Percentiles rank a stretch among this genome's conserved stretches.
Evolutionary conservation across 257 asterid species (phyloP).

Genomic region (Thymus mandschuricus): DNA sequence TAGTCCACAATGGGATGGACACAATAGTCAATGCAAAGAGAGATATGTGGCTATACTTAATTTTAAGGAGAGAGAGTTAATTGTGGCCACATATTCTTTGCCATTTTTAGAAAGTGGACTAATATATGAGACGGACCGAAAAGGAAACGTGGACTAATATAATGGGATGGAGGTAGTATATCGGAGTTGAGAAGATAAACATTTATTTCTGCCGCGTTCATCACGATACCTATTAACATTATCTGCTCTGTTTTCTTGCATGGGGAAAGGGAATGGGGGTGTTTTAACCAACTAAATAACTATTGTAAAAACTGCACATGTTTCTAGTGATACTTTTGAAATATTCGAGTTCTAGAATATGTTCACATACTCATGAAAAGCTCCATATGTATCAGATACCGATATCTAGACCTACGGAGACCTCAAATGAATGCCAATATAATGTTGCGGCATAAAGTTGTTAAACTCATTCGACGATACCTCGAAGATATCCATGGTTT

Average conservation of each 20-base stretch:
- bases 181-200: conserved; percentile 7
- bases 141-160: too few species aligned
- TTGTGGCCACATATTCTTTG: too few species aligned
- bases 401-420: conserved; percentile 95
- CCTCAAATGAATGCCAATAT: conserved; percentile 75
- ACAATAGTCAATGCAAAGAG: too few species aligned
- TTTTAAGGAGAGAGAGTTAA: too few species aligned
- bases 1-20: too few species aligned
- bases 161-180: not conserved
- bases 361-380: conserved; percentile 23
- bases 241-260: not conserved
- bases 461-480: conserved; percentile 85
- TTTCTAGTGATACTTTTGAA: not conserved
- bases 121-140: too few species aligned
- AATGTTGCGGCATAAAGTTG: conserved; percentile 85
- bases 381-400: conserved; percentile 58
- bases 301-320: not conserved
- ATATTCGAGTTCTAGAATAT: not conserved
- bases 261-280: not conserved
- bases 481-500: conserved; percentile 87
- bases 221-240: not conserved
- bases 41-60: too few species aligned
- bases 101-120: too few species aligned
- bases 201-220: not conserved
- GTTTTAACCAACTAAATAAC: not conserved